These are phyloP conservation scores for Pythium aristosporum DNA, from an alignment of 352 stramenopile species.

Conservation along the genomic window DNA sequence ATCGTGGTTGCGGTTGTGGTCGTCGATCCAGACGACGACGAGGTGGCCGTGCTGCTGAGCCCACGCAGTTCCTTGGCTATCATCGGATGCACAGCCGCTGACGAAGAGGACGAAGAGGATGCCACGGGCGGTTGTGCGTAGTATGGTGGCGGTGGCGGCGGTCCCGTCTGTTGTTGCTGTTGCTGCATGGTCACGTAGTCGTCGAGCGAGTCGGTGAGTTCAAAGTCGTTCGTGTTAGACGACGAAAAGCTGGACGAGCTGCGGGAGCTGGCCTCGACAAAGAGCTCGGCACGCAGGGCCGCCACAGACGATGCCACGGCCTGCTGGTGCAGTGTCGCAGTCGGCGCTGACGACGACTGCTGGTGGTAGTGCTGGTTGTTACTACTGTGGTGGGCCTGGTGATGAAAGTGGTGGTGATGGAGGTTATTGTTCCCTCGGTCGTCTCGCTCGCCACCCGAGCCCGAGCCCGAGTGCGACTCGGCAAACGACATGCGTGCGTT, in stretches of 20 bases:
- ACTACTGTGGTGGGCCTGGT: background rate
- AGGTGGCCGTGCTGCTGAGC: constrained; percentile 8
- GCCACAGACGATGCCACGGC: constrained; percentile 3
- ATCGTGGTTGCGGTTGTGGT: constrained; percentile 5
- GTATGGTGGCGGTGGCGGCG: background rate
- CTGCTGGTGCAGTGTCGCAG: constrained; percentile 13
- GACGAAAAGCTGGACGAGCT: constrained; percentile 34
- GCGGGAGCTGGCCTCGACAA: constrained; percentile 16
- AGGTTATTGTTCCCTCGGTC: constrained; percentile 14
- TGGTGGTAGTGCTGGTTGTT: constrained; percentile 3
- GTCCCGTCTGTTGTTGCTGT: constrained; percentile 3
- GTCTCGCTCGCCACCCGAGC: constrained; percentile 15
- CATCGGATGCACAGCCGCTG: constrained; percentile 17
- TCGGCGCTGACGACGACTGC: background rate
- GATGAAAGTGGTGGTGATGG: constrained; percentile 9
- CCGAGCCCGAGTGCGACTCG: constrained; percentile 29
- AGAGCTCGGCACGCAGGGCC: constrained; percentile 10
- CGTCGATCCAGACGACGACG: constrained; percentile 1
- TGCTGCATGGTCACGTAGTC: constrained; percentile 23
- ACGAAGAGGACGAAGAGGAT: background rate
- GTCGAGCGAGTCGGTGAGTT: constrained; percentile 25
- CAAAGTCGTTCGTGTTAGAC: constrained; percentile 31
- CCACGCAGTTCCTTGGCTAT: constrained; percentile 24
- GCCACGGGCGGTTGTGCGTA: constrained; percentile 1
- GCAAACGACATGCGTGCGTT: constrained; percentile 49